Base-by-base conservation (phyloP, 1,284 basidiomycete genomes). In the Mycena citricolor region DNA sequence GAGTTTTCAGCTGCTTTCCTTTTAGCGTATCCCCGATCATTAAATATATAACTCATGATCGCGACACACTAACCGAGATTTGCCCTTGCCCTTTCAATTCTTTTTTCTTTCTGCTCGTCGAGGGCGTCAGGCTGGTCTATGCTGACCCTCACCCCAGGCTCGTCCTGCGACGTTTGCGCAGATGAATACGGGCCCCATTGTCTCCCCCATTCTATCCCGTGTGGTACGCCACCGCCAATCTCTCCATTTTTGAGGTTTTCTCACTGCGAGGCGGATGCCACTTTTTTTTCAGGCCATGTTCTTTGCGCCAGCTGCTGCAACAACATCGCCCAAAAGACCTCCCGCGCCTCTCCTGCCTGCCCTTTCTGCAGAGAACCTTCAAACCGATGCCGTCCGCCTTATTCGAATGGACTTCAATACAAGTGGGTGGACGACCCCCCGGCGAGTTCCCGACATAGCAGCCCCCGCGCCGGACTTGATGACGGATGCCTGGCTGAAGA, bases 121-220 rank as follows among this genome's bases (percentile, higher is more conserved):
- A 30, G 34, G 44, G 42, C 29, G 24, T 39, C 36, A 46, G 63
- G 65, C 66, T 64, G 67, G 66, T 62, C 62, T 36, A 88, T 88
- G 86, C 76, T 87, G 68, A 82, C 84, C 62, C 82, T 88, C 63
- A 76, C 71, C 70, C 76, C 81, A 63, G 82, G 82, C 69, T 86
- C 83, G 62, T 75, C 81, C 64, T 88, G 85, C 81, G 85, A 88
- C 73, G 85, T 88, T 60, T 88, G 85, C 71, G 85, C 85, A 61
- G 84, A 87, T 67, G 86, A 88, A 72, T 88, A 77, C 64, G 79
- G 81, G 58, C 71, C 80, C 44, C 79, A 79, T 57, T 79, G 79
- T 64, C 69, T 77, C 50, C 86, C 86, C 49, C 82, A 87, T 64
- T 86, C 78, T 49, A 86, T 88, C 61, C 79, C 85, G 44, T 88